Evolutionary conservation across 345 rosid species (phyloP), one percentile per base, ranked within the genome.

Genomic region (Sisymbrium irio): DNA sequence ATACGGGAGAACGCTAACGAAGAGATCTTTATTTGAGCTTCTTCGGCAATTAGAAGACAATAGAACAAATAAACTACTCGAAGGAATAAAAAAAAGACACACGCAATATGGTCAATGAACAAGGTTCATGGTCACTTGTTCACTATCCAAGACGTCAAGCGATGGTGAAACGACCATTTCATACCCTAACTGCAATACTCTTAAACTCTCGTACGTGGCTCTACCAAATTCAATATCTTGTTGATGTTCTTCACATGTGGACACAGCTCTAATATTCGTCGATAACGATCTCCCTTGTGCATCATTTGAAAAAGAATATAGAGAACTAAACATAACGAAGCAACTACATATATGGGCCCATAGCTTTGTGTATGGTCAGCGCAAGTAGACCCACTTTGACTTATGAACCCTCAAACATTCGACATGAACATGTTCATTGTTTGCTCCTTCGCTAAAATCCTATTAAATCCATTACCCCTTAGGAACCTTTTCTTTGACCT

Each of bases 371-470:
- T 37, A 15, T 56, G 53, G 67, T 74, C 72, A 74, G 20, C 65
- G 59, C 15, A 60, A 66, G 51, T 74, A 74, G 68, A 74, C 67
- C 62, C 36, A 40, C 55, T 74, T 74, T 67, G 78, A 74, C 78
- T 67, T 40, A 11, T 13, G 39, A 66, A 57, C 53, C 67, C 50
- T 75, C 49, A 75, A 8, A 20, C 57, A 60, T 51, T 33, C 40
- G 69, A 61, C 79, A 61, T 51, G 62, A 66, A 39, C 78, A 74
- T 66, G 78, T 74, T 58, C 73, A 18, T 6, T 74, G 78, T 75
- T 61, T 47, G 37, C 9, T 68, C 54, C 36, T 30, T 75, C 15
- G 64, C 19, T 65, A 32, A 18, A 54, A 42, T 73, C 36, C 28
- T 47, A 60, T 51, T 15, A 64, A 41, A 30, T 63, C 0, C 25